Conservation (phyloP, 768 basidiomycete genomes). For the Amylocystis lapponica region DNA sequence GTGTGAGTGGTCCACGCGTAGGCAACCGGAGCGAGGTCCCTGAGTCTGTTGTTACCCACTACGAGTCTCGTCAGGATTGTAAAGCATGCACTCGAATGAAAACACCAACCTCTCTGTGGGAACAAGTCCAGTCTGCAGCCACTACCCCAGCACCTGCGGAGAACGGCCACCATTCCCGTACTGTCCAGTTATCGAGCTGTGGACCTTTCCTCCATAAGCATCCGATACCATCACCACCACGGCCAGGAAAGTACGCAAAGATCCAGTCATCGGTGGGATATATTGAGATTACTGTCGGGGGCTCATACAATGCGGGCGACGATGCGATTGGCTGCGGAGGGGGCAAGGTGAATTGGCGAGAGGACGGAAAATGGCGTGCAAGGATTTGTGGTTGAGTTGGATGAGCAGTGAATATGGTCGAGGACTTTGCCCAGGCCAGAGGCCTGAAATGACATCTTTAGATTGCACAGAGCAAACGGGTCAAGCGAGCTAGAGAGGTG, state of each 20-base stretch:
- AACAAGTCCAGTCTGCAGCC: conserved; percentile 54
- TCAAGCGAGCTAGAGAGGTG: neutral
- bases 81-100: neutral
- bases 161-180: conserved; percentile 53
- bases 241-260: conserved; percentile 70
- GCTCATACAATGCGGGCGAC: conserved; percentile 45
- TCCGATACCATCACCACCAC: conserved; percentile 48
- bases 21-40: conserved; percentile 53
- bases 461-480: neutral
- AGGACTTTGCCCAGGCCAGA: conserved; percentile 64
- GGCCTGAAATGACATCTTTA: conserved; percentile 39
- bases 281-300: conserved; percentile 57
- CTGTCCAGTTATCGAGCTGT: conserved; percentile 57
- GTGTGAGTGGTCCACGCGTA: conserved; percentile 49
- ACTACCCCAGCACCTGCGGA: conserved; percentile 52
- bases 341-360: conserved; percentile 54
- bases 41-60: conserved; percentile 50
- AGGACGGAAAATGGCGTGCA: conserved; percentile 65
- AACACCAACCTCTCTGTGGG: conserved; percentile 50
- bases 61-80: neutral
- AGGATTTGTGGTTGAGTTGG: conserved; percentile 52
- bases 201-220: conserved; percentile 61
- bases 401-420: conserved; percentile 65
- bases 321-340: conserved; percentile 47
- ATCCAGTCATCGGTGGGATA: conserved; percentile 57